Base-by-base conservation (phyloP, 225 moss, liverwort and hornwort genomes). In the Polytrichum formosum region DNA sequence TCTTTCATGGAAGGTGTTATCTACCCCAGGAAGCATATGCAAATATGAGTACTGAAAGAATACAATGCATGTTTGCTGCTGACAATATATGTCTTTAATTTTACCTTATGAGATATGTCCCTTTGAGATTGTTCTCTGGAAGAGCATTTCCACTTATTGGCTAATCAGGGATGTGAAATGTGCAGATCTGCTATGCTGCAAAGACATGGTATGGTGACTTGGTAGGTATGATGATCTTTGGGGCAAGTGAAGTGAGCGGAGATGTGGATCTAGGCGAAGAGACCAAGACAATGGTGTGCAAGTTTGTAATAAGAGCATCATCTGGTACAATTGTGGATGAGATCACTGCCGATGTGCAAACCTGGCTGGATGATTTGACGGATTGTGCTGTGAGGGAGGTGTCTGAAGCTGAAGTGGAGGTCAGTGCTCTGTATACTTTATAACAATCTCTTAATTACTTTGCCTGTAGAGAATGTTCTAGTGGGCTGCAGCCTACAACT, bases 141-240 rank as follows among this genome's bases (percentile, higher is more conserved):
- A 46, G 46, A 22, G 27, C n/a, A 10, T 46, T 4, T 46, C 46
- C 18, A 46, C 10, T 37, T 76, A 13, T 46, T 77, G 46, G 10
- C 66, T 74, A 64, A 69, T 71, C 27, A 53, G 56, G 28, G 64
- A 68, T 53, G 63, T 64, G 80, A 20, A 55, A 21, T 81, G 28
- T 83, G 67, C 81, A 98, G 97, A 86, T 94, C 54, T 98, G 94
- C 72, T 98, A 98, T 77, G 87, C 97, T 20, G 92, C 97, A 70
- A 98, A 87, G 81, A 94, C 97, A 55, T 98, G 97, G 97, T 98
- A 98, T 76, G 97, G 97, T 29, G 97, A 98, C 79, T 88, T 98
- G 55, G 76, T 98, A 63, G 92, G 94, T 55, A 91, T 98, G 94
- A 86, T 98, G 75, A 85, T 98, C 69, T 94, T 98, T 76, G 97